Percentiles rank a stretch among this genome's conserved stretches.
These are phyloP conservation scores for Quercus cerris DNA, from an alignment of 306 rosid species.

Conservation along the genomic window DNA sequence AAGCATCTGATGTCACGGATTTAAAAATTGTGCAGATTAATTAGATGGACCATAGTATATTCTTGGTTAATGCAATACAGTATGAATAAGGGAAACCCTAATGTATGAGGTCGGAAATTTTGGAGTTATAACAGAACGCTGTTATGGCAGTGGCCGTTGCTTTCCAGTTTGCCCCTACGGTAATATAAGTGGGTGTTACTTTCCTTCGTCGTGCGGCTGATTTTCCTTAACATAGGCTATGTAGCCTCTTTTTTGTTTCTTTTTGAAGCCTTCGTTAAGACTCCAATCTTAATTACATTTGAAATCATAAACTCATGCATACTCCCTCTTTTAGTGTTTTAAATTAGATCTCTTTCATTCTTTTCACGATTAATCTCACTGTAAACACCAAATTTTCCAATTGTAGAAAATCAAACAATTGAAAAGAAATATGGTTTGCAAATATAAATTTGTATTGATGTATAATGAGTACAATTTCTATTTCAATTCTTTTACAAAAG, in stretches of 20 bases:
- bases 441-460: no score
- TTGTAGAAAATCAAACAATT: no score
- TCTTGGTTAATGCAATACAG: background rate
- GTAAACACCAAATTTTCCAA: no score
- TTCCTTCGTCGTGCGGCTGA: background rate
- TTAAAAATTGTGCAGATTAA: background rate
- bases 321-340: slow-evolving; percentile 7
- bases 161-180: slow-evolving; percentile 89
- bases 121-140: slow-evolving; percentile 85
- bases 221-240: background rate
- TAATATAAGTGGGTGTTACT: slow-evolving; percentile 60
- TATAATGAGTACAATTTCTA: no score
- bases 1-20: background rate
- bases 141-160: slow-evolving; percentile 95
- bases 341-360: background rate
- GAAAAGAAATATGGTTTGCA: no score
- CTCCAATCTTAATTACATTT: background rate
- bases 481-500: no score
- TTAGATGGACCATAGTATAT: background rate
- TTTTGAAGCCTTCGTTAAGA: background rate
- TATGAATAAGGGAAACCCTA: background rate
- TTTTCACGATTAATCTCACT: background rate
- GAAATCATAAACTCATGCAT: slow-evolving; percentile 7
- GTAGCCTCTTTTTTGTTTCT: background rate
- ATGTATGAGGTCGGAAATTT: background rate